phyloP scores from a whole-genome alignment of 257 asterid genomes.

The Solanum stenotomum region DNA sequence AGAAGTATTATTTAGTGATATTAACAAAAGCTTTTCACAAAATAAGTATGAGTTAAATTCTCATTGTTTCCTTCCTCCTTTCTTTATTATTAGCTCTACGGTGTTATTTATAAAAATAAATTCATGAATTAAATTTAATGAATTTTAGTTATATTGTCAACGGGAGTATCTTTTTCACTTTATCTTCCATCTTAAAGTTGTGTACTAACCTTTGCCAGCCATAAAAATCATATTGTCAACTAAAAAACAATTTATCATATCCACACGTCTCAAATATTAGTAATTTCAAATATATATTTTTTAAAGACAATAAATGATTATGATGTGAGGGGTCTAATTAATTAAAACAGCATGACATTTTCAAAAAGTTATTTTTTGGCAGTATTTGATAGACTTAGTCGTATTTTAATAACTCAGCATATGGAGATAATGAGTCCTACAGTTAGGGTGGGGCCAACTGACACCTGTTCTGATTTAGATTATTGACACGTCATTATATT shows the following conservation, averaged over 20 bases:
- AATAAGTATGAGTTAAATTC: neutral
- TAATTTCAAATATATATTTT: neutral
- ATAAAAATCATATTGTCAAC: neutral
- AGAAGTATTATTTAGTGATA: neutral
- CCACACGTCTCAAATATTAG: neutral
- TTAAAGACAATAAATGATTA: neutral
- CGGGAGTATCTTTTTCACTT: neutral
- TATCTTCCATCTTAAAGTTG: neutral
- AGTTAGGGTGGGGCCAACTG: constrained; percentile 10
- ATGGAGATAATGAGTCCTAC: neutral
- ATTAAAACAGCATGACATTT: neutral
- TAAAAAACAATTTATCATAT: neutral
- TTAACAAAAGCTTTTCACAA: neutral
- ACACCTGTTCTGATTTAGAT: neutral
- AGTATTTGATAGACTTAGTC: constrained; percentile 20
- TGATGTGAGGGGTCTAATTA: neutral
- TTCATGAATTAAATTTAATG: neutral
- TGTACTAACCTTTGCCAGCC: neutral
- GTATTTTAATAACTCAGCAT: neutral
- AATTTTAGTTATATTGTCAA: neutral
- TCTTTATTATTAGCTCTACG: neutral
- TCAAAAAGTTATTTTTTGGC: constrained; percentile 46
- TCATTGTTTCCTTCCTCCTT: neutral
- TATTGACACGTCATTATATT: constrained; percentile 14
- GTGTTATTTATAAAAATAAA: neutral